phyloP scores from a whole-genome alignment of 2,329 filamentous ascomycete species.

The Lecanicillium sp. region DNA sequence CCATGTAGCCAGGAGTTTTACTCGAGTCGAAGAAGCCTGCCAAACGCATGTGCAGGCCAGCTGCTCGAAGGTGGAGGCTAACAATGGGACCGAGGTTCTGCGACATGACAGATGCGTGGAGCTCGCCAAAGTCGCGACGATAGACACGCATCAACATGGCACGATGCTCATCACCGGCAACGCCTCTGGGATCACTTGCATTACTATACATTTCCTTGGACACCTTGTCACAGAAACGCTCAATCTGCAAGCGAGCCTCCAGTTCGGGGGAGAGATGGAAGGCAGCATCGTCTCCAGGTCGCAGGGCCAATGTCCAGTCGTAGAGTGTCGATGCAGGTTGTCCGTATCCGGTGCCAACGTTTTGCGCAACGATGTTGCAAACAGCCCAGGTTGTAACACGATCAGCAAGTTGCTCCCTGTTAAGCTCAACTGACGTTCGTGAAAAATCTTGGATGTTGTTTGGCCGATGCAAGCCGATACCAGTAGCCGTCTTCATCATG shows the following conservation, averaged over 20 bases:
- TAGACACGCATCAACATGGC: conserved; percentile 62
- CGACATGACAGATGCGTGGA: conserved; percentile 55
- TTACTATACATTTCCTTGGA: conserved; percentile 77
- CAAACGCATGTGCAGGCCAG: conserved; percentile 67
- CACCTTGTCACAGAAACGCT: conserved; percentile 70
- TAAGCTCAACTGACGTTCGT: conserved; percentile 65
- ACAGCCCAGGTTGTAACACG: conserved; percentile 77
- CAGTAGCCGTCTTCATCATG: conserved; percentile 83
- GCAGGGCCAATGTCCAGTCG: conserved; percentile 64
- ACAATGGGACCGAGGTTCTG: conserved; percentile 52
- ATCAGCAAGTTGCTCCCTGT: conserved; percentile 73
- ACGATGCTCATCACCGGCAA: conserved; percentile 61
- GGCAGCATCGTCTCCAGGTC: conserved; percentile 53
- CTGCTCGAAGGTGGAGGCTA: conserved; percentile 64
- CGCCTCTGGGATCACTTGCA: conserved; percentile 63
- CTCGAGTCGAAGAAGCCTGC: conserved; percentile 78
- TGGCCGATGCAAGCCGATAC: conserved; percentile 74
- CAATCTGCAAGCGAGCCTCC: conserved; percentile 62
- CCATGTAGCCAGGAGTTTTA: conserved; percentile 62
- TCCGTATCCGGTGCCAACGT: conserved; percentile 75
- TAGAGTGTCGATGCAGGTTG: conserved; percentile 74
- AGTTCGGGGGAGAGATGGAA: conserved; percentile 56
- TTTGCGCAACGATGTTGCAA: conserved; percentile 78
- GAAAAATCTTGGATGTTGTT: conserved; percentile 82
- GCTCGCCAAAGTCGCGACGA: conserved; percentile 57